Base-by-base conservation (phyloP, 768 basidiomycete species). In the Tricholoma hemisulphureum region DNA sequence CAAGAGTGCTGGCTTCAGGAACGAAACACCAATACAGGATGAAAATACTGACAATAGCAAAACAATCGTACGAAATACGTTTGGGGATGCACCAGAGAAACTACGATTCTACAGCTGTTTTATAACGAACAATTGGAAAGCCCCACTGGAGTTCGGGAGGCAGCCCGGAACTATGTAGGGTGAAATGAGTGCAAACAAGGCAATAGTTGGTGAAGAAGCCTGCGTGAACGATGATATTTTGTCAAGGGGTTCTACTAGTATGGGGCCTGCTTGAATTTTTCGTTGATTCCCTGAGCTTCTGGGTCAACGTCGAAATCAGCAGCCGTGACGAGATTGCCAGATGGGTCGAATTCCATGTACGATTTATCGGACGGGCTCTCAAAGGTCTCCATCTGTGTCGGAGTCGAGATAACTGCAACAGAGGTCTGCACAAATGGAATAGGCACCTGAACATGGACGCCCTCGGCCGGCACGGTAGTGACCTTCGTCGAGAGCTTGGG, bases 301-400 rank as follows among this genome's bases (percentile, higher is more conserved):
- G 81, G 75, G 66, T 89, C 87, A 58, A 77, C 81, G 23, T 68
- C 69, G 58, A 77, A 82, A 20, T 68, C 69, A 51, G 80, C 79
- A 18, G 65, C 62, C 58, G 76, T 78, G 31, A 76, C 65, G n/a
- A 79, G 58, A 31, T 80, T 77, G 35, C 87, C 87, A n/a, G 78
- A 64, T 0, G 78, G 82, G 61, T 87, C 85, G 63, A 85, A 88
- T 52, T 80, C 80, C 29, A 75, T 55, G 50, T 75, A 80, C 1
- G 75, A 72, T 51, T 73, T 79, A 39, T 77, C 79, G 5, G 73
- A 65, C 13, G 75, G 78, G 58, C 75, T 76, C 61, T 82, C 78
- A 56, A 87, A 85, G 13, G 85, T 84, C 58, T 86, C 79, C 87
- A 89, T 89, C 86, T 89, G 59, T n/a, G 4, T 29, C 24, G 41